A percentile compares a stretch with the other conserved stretches of the same genome.
phyloP scores from a whole-genome alignment of 257 asterid species.

The Schizonepeta tenuifolia region DNA sequence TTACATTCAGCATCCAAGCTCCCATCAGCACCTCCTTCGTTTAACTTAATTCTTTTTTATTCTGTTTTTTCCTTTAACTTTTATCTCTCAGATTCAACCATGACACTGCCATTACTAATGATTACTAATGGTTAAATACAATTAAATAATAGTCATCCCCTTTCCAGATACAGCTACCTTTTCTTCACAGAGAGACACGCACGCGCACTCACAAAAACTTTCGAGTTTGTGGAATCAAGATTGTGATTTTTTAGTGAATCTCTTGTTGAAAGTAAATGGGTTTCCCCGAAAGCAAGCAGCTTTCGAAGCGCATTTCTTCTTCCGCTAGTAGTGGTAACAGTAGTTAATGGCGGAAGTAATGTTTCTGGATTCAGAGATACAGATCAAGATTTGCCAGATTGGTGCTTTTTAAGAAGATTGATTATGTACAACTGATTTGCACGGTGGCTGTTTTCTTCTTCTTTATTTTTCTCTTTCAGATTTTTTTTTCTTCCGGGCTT shows the following conservation, averaged over 20 bases:
- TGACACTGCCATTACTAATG: neutral
- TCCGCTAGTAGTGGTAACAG: slow-evolving; percentile 30
- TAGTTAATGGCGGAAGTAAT: slow-evolving; percentile 21
- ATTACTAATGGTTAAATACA: too few relatives aligned
- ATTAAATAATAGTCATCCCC: neutral
- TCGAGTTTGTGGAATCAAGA: neutral
- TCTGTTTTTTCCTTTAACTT: too few relatives aligned
- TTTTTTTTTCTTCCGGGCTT: slow-evolving; percentile 62
- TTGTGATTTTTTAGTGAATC: slow-evolving; percentile 25
- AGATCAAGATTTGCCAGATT: slow-evolving; percentile 89
- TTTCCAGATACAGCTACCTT: neutral
- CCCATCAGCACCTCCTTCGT: too few relatives aligned
- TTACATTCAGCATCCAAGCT: too few relatives aligned
- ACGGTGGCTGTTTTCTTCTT: slow-evolving; percentile 61
- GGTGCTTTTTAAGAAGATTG: slow-evolving; percentile 57
- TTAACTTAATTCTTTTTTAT: too few relatives aligned
- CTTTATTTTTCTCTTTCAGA: slow-evolving; percentile 65
- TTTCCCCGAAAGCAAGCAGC: slow-evolving; percentile 63
- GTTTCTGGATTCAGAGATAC: slow-evolving; percentile 45
- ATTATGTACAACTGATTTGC: slow-evolving; percentile 61
- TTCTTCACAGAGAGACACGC: slow-evolving; percentile 2
- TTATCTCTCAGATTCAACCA: too few relatives aligned
- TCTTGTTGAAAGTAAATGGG: slow-evolving; percentile 77
- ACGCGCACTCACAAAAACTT: neutral
- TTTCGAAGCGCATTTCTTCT: slow-evolving; percentile 51